Percentiles rank a stretch among this genome's conserved stretches.
phyloP scores from a whole-genome alignment of 2,329 filamentous ascomycete genomes.

The Aspergillus sp. region DNA sequence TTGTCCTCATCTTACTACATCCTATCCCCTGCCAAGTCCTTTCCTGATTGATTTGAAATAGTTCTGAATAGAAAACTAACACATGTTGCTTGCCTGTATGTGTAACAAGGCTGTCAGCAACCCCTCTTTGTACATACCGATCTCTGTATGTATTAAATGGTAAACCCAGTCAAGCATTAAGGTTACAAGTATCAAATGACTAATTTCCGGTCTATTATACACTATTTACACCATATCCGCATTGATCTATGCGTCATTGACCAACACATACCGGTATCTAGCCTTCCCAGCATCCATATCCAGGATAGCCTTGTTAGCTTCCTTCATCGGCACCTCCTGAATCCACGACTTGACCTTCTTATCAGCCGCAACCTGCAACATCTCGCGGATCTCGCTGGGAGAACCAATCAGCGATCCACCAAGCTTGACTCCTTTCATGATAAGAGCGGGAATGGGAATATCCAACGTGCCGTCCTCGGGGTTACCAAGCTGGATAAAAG shows the following conservation, averaged over 20 bases:
- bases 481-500: constrained; percentile 59
- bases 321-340: constrained; percentile 36
- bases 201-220: neutral
- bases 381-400: constrained; percentile 36
- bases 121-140: too few species aligned
- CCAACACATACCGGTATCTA: constrained; percentile 41
- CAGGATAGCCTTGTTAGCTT: constrained; percentile 38
- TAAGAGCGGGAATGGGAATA: constrained; percentile 52
- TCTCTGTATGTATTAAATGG: too few species aligned
- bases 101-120: too few species aligned
- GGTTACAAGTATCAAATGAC: too few species aligned
- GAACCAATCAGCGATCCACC: constrained; percentile 42
- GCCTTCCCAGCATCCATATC: constrained; percentile 41
- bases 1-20: too few species aligned
- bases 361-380: constrained; percentile 38
- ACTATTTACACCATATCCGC: neutral
- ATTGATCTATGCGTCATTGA: constrained; percentile 28
- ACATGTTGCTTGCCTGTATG: too few species aligned
- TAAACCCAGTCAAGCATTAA: too few species aligned
- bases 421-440: constrained; percentile 46
- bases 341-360: constrained; percentile 39
- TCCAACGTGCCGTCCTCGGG: constrained; percentile 53
- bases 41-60: too few species aligned
- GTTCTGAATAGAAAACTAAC: too few species aligned
- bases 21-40: too few species aligned